Percentiles rank a stretch among this genome's conserved stretches.
Conservation (phyloP, 768 basidiomycete species). For the Tremella mesenterica region DNA sequence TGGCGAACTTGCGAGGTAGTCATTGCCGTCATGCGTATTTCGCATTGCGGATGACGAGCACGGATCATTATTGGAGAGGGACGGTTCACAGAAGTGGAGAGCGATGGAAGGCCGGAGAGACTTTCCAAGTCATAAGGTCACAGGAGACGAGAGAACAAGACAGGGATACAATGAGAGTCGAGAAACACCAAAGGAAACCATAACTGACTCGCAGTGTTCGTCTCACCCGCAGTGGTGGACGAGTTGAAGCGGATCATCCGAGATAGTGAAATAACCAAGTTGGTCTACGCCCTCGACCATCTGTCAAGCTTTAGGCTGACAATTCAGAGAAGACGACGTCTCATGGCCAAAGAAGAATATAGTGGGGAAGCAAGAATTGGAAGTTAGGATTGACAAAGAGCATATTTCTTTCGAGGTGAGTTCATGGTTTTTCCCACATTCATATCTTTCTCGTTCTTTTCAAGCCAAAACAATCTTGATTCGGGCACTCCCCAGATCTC, state of each 20-base stretch:
- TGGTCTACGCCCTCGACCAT: constrained; percentile 22
- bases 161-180: too few species aligned
- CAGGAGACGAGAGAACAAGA: too few species aligned
- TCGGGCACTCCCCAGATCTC: too few species aligned
- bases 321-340: constrained; percentile 85
- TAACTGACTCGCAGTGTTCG: constrained; percentile 62
- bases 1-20: too few species aligned
- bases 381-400: constrained; percentile 85
- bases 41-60: not conserved
- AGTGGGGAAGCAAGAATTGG: constrained; percentile 95
- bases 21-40: not conserved
- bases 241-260: constrained; percentile 92
- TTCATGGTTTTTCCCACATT: too few species aligned
- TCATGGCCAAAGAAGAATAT: constrained; percentile 99
- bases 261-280: constrained; percentile 91
- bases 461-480: not conserved
- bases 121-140: too few species aligned
- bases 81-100: too few species aligned
- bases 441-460: too few species aligned
- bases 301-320: constrained; percentile 1
- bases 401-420: constrained; percentile 94
- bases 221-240: constrained; percentile 81
- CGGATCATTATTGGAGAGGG: too few species aligned
- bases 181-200: too few species aligned
- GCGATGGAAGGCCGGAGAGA: too few species aligned